Conservation (phyloP, 768 basidiomycete genomes). For the Suillus plorans region DNA sequence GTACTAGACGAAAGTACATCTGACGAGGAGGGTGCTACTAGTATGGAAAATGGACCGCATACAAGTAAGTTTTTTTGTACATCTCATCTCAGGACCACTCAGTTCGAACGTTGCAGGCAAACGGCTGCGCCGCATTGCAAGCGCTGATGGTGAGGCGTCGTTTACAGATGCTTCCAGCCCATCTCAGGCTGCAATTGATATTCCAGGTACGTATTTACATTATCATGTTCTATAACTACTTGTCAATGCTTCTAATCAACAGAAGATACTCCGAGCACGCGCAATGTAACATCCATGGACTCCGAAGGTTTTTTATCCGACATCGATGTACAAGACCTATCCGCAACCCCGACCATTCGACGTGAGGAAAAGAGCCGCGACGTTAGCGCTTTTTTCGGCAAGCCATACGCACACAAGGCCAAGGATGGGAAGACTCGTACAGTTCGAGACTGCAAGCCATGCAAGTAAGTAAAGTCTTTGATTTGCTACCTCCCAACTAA, state of each 20-base stretch:
- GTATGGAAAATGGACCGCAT: background rate
- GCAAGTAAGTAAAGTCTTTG: background rate
- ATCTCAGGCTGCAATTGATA: background rate
- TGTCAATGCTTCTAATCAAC: background rate
- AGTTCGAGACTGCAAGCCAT: background rate
- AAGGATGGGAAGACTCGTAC: background rate
- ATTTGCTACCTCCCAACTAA: background rate
- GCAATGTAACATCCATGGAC: background rate
- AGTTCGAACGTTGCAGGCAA: background rate
- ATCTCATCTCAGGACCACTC: background rate
- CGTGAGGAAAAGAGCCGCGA: background rate
- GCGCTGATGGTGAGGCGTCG: background rate
- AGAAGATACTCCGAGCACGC: background rate
- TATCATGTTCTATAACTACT: background rate
- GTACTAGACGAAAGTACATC: background rate
- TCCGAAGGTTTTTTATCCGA: constrained; percentile 15
- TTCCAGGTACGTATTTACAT: background rate
- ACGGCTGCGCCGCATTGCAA: background rate
- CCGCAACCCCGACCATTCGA: background rate
- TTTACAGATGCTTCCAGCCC: background rate
- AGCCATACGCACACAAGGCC: background rate
- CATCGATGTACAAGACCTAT: constrained; percentile 9
- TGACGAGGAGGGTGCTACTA: background rate
- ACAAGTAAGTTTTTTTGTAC: background rate
- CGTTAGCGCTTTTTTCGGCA: background rate